Percentiles rank a stretch among this genome's conserved stretches.
These are phyloP conservation scores for Paracoccidioides lutzii DNA, from an alignment of 2,329 filamentous ascomycete genomes.

Conservation along the genomic window DNA sequence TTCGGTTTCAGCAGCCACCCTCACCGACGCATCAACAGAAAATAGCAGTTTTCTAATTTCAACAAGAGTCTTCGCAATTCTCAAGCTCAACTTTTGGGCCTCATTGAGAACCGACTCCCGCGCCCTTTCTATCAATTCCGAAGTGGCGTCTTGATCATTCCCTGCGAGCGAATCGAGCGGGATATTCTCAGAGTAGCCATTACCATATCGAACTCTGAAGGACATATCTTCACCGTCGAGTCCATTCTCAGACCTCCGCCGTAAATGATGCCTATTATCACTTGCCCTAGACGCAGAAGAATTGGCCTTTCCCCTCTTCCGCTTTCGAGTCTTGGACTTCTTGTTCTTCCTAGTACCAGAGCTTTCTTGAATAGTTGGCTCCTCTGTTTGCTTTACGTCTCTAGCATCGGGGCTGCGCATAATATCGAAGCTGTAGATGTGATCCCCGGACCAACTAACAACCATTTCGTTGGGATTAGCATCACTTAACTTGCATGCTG, in stretches of 20 bases:
- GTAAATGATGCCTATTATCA: conserved; percentile 34
- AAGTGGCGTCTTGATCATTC: conserved; percentile 17
- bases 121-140: conserved; percentile 26
- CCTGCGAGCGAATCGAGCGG: conserved; percentile 29
- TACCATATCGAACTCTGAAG: conserved; percentile 45
- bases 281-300: conserved; percentile 33
- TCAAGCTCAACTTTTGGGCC: conserved; percentile 40
- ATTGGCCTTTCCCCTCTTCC: conserved; percentile 42
- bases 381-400: conserved; percentile 25
- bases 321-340: conserved; percentile 37
- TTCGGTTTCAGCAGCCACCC: conserved; percentile 20
- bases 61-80: conserved; percentile 43
- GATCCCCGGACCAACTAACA: conserved; percentile 55
- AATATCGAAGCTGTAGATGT: conserved; percentile 55
- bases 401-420: conserved; percentile 44
- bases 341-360: conserved; percentile 20
- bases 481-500: conserved; percentile 58
- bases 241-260: conserved; percentile 33
- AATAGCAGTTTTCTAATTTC: conserved; percentile 45
- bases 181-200: conserved; percentile 48
- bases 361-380: conserved; percentile 16
- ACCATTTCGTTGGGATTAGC: conserved; percentile 55
- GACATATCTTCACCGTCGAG: conserved; percentile 33
- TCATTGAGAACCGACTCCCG: conserved; percentile 38
- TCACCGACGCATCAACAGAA: conserved; percentile 30